Conservation (phyloP, 2,329 filamentous ascomycete genomes). For the Fonsecaea pedrosoi region DNA sequence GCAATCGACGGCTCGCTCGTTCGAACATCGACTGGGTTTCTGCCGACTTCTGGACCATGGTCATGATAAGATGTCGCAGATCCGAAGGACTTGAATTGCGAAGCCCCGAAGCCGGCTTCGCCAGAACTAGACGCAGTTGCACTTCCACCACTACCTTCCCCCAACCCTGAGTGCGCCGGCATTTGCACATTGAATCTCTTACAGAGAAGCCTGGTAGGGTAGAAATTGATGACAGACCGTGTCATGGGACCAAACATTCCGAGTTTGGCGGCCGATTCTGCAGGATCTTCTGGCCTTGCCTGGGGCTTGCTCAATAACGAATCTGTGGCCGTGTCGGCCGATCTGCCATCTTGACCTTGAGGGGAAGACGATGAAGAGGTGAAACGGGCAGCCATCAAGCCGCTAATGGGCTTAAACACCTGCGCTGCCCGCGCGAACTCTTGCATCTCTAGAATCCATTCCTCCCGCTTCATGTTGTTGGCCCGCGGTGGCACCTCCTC, state of each 20-base stretch:
- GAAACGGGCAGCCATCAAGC: slow-evolving; percentile 91
- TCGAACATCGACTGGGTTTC: neutral
- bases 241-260: slow-evolving; percentile 95
- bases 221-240: slow-evolving; percentile 72
- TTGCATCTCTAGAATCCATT: slow-evolving; percentile 79
- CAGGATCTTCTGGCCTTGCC: slow-evolving; percentile 70
- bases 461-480: slow-evolving; percentile 64
- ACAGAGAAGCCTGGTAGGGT: slow-evolving; percentile 83
- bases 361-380: slow-evolving; percentile 68
- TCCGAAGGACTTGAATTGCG: slow-evolving; percentile 40
- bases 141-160: slow-evolving; percentile 45
- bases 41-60: neutral
- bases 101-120: slow-evolving; percentile 15
- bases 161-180: slow-evolving; percentile 55
- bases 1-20: slow-evolving; percentile 20
- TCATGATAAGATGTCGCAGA: slow-evolving; percentile 45
- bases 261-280: slow-evolving; percentile 82
- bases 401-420: slow-evolving; percentile 90
- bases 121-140: slow-evolving; percentile 9
- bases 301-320: slow-evolving; percentile 56
- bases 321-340: slow-evolving; percentile 25
- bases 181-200: slow-evolving; percentile 90
- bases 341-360: slow-evolving; percentile 41
- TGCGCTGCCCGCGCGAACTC: slow-evolving; percentile 77
- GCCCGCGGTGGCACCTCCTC: slow-evolving; percentile 64